Percentiles rank a stretch among this genome's conserved stretches.
Evolutionary conservation across 2,329 filamentous ascomycete species (phyloP).

Genomic region (Hirsutella minnesotensis): DNA sequence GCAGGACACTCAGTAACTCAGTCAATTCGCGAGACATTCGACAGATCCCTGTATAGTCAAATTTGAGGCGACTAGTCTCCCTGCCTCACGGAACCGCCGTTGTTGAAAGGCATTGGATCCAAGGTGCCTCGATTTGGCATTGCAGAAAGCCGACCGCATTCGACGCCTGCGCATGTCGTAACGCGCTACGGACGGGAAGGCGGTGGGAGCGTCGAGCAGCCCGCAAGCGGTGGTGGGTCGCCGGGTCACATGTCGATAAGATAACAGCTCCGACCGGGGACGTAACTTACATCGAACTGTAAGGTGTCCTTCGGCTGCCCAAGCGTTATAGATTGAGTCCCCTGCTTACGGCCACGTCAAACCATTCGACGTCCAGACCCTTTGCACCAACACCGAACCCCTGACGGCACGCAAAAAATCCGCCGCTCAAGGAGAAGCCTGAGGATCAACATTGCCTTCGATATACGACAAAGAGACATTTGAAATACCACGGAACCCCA

Average conservation of each 20-base stretch:
- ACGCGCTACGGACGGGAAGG: not conserved
- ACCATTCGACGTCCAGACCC: not conserved
- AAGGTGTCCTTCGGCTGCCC: slow-evolving; percentile 17
- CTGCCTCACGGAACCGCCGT: too few species aligned
- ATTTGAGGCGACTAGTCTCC: too few species aligned
- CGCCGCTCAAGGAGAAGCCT: not conserved
- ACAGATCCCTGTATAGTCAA: too few species aligned
- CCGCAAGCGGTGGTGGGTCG: not conserved
- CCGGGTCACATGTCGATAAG: slow-evolving; percentile 24
- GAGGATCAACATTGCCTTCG: too few species aligned
- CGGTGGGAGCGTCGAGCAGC: not conserved
- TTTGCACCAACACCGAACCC: not conserved
- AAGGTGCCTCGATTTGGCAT: too few species aligned
- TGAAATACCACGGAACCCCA: too few species aligned
- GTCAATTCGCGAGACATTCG: too few species aligned
- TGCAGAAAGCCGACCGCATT: too few species aligned
- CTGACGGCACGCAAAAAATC: not conserved
- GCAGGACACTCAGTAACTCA: too few species aligned
- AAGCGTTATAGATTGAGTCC: not conserved
- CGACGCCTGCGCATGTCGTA: too few species aligned
- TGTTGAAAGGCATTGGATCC: too few species aligned
- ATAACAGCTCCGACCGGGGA: slow-evolving; percentile 14
- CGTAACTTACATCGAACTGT: slow-evolving; percentile 5
- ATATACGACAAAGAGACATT: too few species aligned
- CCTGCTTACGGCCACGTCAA: not conserved